Evolutionary conservation across 73 alveolate genomes (phyloP).

Genomic region (Durusdinium trenchii): DNA sequence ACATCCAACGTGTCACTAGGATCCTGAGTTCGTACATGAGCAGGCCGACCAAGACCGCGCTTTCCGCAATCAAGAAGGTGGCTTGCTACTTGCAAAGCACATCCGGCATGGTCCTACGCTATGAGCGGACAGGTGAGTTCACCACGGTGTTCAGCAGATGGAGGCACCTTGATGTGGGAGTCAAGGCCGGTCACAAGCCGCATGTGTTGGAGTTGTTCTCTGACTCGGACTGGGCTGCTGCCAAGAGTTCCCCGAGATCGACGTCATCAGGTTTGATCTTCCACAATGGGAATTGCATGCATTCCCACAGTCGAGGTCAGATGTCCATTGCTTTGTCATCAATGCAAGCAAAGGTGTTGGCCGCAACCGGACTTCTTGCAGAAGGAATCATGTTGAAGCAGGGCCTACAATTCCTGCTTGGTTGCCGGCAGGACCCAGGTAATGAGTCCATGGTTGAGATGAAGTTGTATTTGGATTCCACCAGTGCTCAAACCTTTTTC

Average conservation of each 20-base stretch:
- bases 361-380: background rate
- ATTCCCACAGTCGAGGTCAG: background rate
- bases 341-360: background rate
- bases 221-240: background rate
- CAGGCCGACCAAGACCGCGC: background rate
- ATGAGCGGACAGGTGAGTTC: background rate
- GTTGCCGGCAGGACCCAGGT: background rate
- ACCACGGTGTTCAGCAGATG: background rate
- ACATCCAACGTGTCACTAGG: background rate
- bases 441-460: background rate
- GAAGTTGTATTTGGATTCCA: background rate
- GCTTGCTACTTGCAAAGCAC: background rate
- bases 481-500: background rate
- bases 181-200: background rate
- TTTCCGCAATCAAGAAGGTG: background rate
- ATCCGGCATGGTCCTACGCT: background rate
- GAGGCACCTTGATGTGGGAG: background rate
- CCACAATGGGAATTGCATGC: background rate
- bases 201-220: background rate
- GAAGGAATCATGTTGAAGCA: background rate
- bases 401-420: background rate
- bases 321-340: background rate
- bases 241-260: background rate
- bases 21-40: background rate
- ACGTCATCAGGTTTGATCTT: background rate